phyloP scores from a whole-genome alignment of 2,329 filamentous ascomycete species.

The Sclerotinia spermophila region DNA sequence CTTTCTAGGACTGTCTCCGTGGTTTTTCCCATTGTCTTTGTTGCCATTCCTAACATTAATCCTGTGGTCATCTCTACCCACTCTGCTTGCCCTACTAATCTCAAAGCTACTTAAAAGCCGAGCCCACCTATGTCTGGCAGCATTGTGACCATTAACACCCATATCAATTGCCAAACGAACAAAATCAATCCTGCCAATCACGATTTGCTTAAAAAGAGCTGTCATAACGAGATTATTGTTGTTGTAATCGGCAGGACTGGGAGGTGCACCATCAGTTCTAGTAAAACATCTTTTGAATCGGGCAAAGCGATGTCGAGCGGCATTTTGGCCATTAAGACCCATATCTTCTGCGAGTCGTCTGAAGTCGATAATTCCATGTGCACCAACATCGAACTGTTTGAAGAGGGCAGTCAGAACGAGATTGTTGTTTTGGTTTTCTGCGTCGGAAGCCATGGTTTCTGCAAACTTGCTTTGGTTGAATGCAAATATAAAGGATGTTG shows the following conservation, averaged over 20 bases:
- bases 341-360: background rate
- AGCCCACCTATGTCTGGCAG: background rate
- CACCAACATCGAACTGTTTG: background rate
- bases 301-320: background rate
- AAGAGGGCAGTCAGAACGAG: conserved; percentile 6
- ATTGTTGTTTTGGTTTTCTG: background rate
- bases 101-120: background rate
- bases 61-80: background rate
- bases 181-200: background rate
- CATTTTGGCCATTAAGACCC: background rate
- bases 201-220: background rate
- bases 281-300: background rate
- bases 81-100: background rate
- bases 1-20: background rate
- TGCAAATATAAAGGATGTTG: background rate
- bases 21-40: background rate
- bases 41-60: background rate
- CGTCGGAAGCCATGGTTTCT: background rate
- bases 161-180: background rate
- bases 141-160: background rate
- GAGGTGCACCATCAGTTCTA: background rate
- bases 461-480: background rate
- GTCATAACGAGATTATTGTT: background rate
- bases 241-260: background rate
- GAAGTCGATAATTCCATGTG: background rate